Evolutionary conservation across 768 basidiomycete genomes (phyloP).

Genomic region (Boletus rufocinnamomeus): DNA sequence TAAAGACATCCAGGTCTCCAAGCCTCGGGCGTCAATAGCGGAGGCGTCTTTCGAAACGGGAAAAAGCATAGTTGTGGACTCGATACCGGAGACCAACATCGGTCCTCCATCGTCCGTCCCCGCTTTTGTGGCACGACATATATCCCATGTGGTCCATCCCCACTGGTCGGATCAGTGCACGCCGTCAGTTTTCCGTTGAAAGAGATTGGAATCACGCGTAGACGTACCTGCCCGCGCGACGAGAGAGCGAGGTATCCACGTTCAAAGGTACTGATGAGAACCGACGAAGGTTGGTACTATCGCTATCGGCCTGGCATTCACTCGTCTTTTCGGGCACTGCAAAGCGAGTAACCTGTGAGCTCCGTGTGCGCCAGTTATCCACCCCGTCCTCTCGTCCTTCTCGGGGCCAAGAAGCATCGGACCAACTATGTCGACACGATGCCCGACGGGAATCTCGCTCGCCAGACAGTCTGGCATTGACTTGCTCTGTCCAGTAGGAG

Average conservation of each 20-base stretch:
- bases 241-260: neutral
- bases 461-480: constrained; percentile 7
- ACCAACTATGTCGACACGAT: neutral
- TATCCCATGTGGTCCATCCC: neutral
- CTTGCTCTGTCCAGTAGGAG: constrained; percentile 14
- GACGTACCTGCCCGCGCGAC: constrained; percentile 4
- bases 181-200: neutral
- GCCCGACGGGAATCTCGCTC: neutral
- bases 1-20: constrained; percentile 21
- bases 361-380: constrained; percentile 17
- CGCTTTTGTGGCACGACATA: constrained; percentile 28
- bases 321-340: neutral
- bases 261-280: constrained; percentile 5
- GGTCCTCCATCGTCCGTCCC: neutral
- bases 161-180: neutral
- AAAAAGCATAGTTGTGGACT: too few relatives aligned
- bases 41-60: constrained; percentile 8
- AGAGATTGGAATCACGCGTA: too few relatives aligned
- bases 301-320: neutral
- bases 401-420: neutral
- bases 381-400: constrained; percentile 8
- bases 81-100: neutral
- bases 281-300: constrained; percentile 1
- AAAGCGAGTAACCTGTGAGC: neutral
- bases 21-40: constrained; percentile 10